A percentile compares a stretch with the other conserved stretches of the same genome.
phyloP scores from a whole-genome alignment of 2,329 filamentous ascomycete genomes.

The Penicillium hordei region DNA sequence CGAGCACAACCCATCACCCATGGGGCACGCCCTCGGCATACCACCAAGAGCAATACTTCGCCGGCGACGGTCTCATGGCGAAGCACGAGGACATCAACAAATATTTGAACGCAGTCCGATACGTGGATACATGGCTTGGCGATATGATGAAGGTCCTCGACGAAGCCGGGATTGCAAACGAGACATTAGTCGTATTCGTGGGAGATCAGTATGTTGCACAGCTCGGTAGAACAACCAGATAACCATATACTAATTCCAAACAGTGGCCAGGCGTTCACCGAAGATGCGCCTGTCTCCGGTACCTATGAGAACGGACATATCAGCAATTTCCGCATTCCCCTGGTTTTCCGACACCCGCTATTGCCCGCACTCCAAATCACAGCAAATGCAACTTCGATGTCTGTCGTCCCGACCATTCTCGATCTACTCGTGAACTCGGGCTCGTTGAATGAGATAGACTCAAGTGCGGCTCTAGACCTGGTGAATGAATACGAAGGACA shows the following conservation, averaged over 20 bases:
- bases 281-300: constrained; percentile 40
- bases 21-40: constrained; percentile 40
- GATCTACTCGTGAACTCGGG: constrained; percentile 45
- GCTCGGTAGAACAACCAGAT: background rate
- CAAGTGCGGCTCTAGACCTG: constrained; percentile 37
- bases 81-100: constrained; percentile 41
- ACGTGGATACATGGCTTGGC: constrained; percentile 43
- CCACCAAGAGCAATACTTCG: constrained; percentile 29
- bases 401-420: constrained; percentile 48
- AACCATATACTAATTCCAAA: constrained; percentile 2
- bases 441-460: constrained; percentile 39
- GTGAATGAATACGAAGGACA: constrained; percentile 49
- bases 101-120: constrained; percentile 46
- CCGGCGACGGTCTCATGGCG: constrained; percentile 15
- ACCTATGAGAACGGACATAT: constrained; percentile 49
- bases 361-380: constrained; percentile 44
- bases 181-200: constrained; percentile 47
- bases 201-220: constrained; percentile 40
- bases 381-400: constrained; percentile 43
- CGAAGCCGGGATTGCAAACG: constrained; percentile 45
- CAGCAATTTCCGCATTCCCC: constrained; percentile 46
- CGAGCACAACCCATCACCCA: constrained; percentile 43
- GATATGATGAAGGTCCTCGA: constrained; percentile 44
- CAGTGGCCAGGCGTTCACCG: constrained; percentile 45
- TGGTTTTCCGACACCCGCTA: constrained; percentile 47